Evolutionary conservation across 1,139 yeast genomes (phyloP), one percentile per base, ranked within the genome.

Genomic region (Debaryomyces sp.): DNA sequence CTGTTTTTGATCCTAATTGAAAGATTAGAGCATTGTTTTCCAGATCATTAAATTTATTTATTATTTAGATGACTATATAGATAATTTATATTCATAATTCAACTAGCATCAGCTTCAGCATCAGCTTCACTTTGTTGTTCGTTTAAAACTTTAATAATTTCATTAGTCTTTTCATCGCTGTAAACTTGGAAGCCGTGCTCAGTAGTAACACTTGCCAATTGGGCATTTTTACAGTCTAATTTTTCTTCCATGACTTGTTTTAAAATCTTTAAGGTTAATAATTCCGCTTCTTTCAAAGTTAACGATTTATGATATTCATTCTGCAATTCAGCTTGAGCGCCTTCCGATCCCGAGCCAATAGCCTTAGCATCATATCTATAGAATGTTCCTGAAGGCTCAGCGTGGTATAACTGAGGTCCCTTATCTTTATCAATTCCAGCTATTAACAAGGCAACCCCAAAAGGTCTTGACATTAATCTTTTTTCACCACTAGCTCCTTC

Each of bases 211-310:
- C 94, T 82, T 45, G 99, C 96, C 62, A 95, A 80, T 73, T 95
- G 99, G 33, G 97, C 97, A 67, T 95, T 95, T 61, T 88, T 89
- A 53, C 96, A 88, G 68, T 95, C 98, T 63, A 95, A 78, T 71
- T 94, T 94, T 71, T 95, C 99, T 74, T 95, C 99, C 99, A 95
- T 95, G 44, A 95, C 99, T 71, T 95, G 99, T 68, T 92, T 92
- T 62, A 95, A 80, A 49, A 89, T 89, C 75, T 92, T 92, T 64
- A 95, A 80, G 10, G 94, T 87, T 64, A 95, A 78, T 43, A 89
- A 72, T 73, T 95, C 99, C 7, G 98, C 99, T 66, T 95, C 99
- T 59, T 85, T 84, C 62, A 94, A 77, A n/a, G 98, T 90, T 62
- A 95, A 77, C 18, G 96, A 89, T 60, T 92, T 87, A 70, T 94